These are phyloP conservation scores for Cucurbita ficifolia DNA, from an alignment of 306 rosid species.

Conservation along the genomic window DNA sequence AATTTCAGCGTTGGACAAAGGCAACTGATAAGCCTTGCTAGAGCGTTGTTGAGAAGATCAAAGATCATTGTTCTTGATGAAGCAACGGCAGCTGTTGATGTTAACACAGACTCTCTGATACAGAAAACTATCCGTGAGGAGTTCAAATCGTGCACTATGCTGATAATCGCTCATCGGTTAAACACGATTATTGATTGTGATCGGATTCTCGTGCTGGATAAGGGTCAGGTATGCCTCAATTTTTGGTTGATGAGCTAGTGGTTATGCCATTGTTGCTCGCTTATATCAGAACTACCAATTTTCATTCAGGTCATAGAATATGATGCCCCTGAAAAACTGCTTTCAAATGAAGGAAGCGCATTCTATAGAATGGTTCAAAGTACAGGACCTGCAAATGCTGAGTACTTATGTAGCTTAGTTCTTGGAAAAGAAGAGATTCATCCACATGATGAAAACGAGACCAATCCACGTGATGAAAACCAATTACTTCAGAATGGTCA, in stretches of 20 bases:
- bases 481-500: constrained; percentile 12
- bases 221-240: constrained; percentile 45
- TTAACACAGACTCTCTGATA: constrained; percentile 70
- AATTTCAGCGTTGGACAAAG: constrained; percentile 91
- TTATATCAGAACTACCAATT: background rate
- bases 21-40: constrained; percentile 71
- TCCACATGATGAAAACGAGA: constrained; percentile 10
- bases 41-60: constrained; percentile 75
- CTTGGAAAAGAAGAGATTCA: constrained; percentile 18
- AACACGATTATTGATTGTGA: constrained; percentile 74
- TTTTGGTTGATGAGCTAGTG: background rate
- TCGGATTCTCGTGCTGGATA: constrained; percentile 54
- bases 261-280: background rate
- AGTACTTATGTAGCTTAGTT: constrained; percentile 43
- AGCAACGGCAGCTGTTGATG: constrained; percentile 93
- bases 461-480: constrained; percentile 8
- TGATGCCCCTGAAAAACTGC: constrained; percentile 40
- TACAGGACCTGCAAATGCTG: constrained; percentile 73
- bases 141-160: constrained; percentile 74
- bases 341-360: constrained; percentile 41
- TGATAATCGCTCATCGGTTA: constrained; percentile 76
- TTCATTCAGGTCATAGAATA: constrained; percentile 52
- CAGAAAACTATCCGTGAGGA: constrained; percentile 82
- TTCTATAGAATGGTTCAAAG: constrained; percentile 75
- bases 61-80: constrained; percentile 89